A percentile compares a stretch with the other conserved stretches of the same genome.
These are phyloP conservation scores for Elaeis oleifera DNA, from an alignment of 202 grass and related monocot genomes.

Conservation along the genomic window DNA sequence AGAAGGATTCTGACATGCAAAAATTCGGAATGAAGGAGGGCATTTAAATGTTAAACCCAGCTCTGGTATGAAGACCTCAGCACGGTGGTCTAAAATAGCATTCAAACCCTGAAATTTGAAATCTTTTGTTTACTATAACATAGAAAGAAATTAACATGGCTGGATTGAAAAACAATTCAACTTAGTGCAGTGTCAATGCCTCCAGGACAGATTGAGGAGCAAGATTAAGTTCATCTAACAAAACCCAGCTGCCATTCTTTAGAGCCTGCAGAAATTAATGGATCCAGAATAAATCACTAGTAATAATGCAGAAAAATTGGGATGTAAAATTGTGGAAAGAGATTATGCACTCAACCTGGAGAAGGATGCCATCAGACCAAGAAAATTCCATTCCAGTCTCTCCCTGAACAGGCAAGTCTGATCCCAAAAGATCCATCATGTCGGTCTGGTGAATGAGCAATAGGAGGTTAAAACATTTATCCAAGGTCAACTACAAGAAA, in stretches of 20 bases:
- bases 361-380: slow-evolving; percentile 97
- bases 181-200: slow-evolving; percentile 10
- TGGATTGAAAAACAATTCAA: not conserved
- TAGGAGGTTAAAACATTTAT: not conserved
- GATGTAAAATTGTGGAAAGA: not conserved
- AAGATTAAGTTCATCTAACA: slow-evolving; percentile 97
- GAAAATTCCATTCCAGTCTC: slow-evolving; percentile 76
- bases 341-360: slow-evolving; percentile 34
- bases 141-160: not conserved
- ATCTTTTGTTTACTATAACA: not conserved
- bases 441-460: slow-evolving; percentile 44
- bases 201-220: slow-evolving; percentile 94
- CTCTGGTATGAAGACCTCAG: slow-evolving; percentile 95
- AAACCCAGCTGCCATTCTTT: slow-evolving; percentile 89
- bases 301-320: not conserved
- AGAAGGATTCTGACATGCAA: slow-evolving; percentile 95
- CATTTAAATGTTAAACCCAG: slow-evolving; percentile 76
- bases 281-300: not conserved
- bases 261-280: slow-evolving; percentile 48
- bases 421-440: slow-evolving; percentile 99
- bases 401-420: slow-evolving; percentile 72
- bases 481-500: not conserved
- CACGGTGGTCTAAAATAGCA: slow-evolving; percentile 92
- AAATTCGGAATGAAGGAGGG: slow-evolving; percentile 67
- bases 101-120: slow-evolving; percentile 52